phyloP scores from a whole-genome alignment of 2,329 filamentous ascomycete species.

The Colletotrichum chrysophilum region DNA sequence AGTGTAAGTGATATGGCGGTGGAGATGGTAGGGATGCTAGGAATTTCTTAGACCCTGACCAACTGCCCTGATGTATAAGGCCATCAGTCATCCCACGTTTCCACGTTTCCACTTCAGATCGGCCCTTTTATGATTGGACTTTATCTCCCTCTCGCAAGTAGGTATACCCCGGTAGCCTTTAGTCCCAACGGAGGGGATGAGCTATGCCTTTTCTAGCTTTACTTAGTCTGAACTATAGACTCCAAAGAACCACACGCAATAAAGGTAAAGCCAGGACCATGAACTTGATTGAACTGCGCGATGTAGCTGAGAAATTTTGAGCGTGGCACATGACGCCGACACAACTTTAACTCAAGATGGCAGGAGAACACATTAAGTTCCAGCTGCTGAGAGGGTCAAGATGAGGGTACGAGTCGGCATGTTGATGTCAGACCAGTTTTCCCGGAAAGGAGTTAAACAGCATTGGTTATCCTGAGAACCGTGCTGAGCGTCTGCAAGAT shows the following conservation, averaged over 20 bases:
- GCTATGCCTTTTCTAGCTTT: neutral
- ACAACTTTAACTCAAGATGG: neutral
- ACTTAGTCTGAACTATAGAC: neutral
- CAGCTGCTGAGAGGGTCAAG: neutral
- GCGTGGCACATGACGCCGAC: neutral
- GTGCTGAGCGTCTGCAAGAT: neutral
- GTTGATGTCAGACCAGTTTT: neutral
- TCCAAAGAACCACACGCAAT: neutral
- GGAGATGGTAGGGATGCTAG: neutral
- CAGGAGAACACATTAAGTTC: neutral
- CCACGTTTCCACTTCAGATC: neutral
- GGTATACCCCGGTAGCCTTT: neutral
- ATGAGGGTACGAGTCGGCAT: neutral
- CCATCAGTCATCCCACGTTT: neutral
- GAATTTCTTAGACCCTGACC: neutral
- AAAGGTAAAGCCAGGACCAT: neutral
- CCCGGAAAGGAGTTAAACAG: neutral
- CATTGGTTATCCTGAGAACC: neutral
- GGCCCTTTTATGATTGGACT: neutral
- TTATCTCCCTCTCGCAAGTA: neutral
- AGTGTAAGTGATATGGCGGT: neutral
- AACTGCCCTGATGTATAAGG: neutral
- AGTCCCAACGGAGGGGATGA: neutral
- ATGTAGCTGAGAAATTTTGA: neutral
- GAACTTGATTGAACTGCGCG: neutral